Percentiles rank a stretch among this genome's conserved stretches.
phyloP scores from a whole-genome alignment of 768 basidiomycete species.

The Auriscalpium vulgare region DNA sequence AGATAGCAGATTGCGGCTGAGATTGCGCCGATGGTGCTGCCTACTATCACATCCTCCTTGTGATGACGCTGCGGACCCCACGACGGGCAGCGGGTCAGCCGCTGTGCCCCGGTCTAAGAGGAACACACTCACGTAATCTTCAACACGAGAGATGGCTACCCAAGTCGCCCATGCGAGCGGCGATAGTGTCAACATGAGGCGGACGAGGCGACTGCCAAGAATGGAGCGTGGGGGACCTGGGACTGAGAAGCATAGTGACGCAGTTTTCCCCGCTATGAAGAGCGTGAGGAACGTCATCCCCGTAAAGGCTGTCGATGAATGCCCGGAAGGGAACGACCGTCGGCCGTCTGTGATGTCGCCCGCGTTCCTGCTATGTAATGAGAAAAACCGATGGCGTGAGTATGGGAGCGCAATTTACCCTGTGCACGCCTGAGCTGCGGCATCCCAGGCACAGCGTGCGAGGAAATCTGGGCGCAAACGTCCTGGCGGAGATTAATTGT shows the following conservation, averaged over 20 bases:
- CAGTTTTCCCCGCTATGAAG: slow-evolving; percentile 58
- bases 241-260: slow-evolving; percentile 44
- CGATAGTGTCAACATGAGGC: slow-evolving; percentile 39
- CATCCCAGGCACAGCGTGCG: slow-evolving; percentile 55
- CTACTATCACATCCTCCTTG: slow-evolving; percentile 61
- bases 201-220: slow-evolving; percentile 38
- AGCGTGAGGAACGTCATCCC: slow-evolving; percentile 59
- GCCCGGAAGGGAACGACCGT: slow-evolving; percentile 62
- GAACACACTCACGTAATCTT: slow-evolving; percentile 51
- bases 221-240: slow-evolving; percentile 29
- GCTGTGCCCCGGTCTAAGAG: not conserved
- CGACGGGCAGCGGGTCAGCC: not conserved
- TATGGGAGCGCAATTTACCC: slow-evolving; percentile 31
- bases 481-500: slow-evolving; percentile 16
- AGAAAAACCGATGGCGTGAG: no score
- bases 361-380: slow-evolving; percentile 19
- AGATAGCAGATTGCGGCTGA: slow-evolving; percentile 44
- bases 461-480: slow-evolving; percentile 63
- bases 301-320: slow-evolving; percentile 57
- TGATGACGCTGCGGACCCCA: slow-evolving; percentile 44
- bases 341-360: slow-evolving; percentile 39
- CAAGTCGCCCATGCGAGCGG: slow-evolving; percentile 51
- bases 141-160: slow-evolving; percentile 53
- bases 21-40: slow-evolving; percentile 47
- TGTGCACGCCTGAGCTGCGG: slow-evolving; percentile 37